Base-by-base conservation (phyloP, 2,329 filamentous ascomycete species). In the Dactylellina sp. region DNA sequence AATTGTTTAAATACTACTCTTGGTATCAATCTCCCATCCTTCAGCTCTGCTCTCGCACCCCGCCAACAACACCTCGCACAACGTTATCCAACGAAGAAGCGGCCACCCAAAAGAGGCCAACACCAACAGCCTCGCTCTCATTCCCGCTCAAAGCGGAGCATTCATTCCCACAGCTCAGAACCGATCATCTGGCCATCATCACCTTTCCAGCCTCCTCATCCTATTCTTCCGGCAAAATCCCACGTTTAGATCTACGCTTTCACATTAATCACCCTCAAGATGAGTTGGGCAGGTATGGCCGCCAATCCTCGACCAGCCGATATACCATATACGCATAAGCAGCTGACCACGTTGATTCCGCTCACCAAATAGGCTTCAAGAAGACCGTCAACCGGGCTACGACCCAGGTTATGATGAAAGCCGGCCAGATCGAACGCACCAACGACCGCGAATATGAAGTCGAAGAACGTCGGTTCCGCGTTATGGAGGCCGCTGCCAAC, bases 331-430 rank as follows among this genome's bases (percentile, higher is more conserved):
- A n/a, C n/a, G 44, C 37, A 44, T 6, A 46, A 20, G 5, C 16
- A 46, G 7, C 14, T 39, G 20, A 40, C 52, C 32, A 56, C 25
- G 39, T 46, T 46, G 14, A 20, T 46, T 18, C 20, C 7, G 2
- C 7, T 22, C 16, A 5, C n/a, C 40, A 40, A 44, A 40, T 44
- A 91, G 90, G 90, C 77, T 94, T 93, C 85, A 93, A 95, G 85
- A 97, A 96, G 83, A 96, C 96, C 89, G 93, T 98, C 85, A 94
- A 95, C 85, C 92, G 95, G 84, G 94, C 94, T 79, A 97, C 94
- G 83, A 99, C 96, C 84, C 93, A 97, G 89, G 94, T 98, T 76
- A 97, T 99, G 92, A 98, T 99, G 94, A 99, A 99, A 87, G 96
- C 93, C 68, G 92, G 95, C 74, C 95, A 98, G 84, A 96, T 99